Evolutionary conservation across 2,329 filamentous ascomycete genomes (phyloP), one percentile per base, ranked within the genome.

Genomic region (Nemania serpens): DNA sequence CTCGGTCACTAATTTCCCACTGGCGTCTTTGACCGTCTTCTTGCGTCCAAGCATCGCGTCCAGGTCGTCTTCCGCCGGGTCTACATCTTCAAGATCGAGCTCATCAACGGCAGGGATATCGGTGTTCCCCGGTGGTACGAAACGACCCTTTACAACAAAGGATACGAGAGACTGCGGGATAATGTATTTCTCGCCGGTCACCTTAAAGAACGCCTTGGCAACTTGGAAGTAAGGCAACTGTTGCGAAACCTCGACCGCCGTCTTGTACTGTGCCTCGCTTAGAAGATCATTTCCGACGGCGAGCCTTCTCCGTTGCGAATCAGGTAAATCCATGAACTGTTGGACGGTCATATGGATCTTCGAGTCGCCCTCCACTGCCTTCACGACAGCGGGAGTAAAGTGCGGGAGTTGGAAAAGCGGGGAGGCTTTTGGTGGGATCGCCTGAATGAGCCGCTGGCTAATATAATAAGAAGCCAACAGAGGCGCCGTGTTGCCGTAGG

Each of bases 181-280:
- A 72, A 99, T 91, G 75, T 89, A 90, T 67, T 90, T 91, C 78
- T 99, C 96, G 73, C 95, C 95, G 54, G 92, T 89, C 47, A 99
- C 96, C 82, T 99, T 99, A 87, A 99, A 99, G 78, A 97, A 99
- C 7, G 93, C 91, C 79, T 93, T 96, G 72, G 92, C 91, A 11
- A 99, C 87, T 59, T 90, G 85, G 57, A 99, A 82, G 65, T 87
- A 85, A 1, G 95, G 95, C 29, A 99, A 83, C 77, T 97, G 91
- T 69, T 87, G 87, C 29, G 93, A 93, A 33, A 97, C 89, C 48
- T 78, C 78, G 62, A 97, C 82, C 39, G 90, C 90, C 43, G 88
- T 84, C 65, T 86, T 81, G 77, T 97, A 97, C 75, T 97, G 87
- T 62, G 85, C 77, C 67, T 92, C 88, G 4, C 84, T 88, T 39